Evolutionary conservation across 768 basidiomycete species (phyloP), one percentile per base, ranked within the genome.

Genomic region (Tricholoma sp.): DNA sequence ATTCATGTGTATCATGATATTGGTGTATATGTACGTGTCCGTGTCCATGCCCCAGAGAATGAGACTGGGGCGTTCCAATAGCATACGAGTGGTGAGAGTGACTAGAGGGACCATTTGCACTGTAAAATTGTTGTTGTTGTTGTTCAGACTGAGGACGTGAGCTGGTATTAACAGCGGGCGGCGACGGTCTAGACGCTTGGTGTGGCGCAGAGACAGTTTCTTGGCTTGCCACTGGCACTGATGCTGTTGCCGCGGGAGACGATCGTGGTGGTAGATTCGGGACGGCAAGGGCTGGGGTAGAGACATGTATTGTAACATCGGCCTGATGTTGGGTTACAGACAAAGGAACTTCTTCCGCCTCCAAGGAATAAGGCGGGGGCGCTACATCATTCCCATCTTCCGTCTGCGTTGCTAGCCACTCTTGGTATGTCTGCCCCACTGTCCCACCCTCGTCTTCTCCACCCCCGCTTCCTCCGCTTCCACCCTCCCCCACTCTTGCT

Each of bases 301-400:
- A 10, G 7, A 34, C 53, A 48, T 32, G 13, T 6, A 28, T 29
- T 31, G 59, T 39, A 49, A 56, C 20, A 39, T 56, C 32, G 17
- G 59, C 24, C 17, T 58, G 60, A 5, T 57, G 15, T 53, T 60
- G 56, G 42, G 24, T 29, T 10, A n/a, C 49, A 20, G 57, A 39
- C 13, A 20, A 60, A 29, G 1, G 12, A 15, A 8, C 12, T 8
- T 72, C 75, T 3, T 73, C 74, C 44, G 66, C 82, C 56, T 86
- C 78, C 18, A 85, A 72, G 13, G 81, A 77, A 63, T 91, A 90
- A 17, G 88, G 86, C 9, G 86, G 86, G 1, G 89, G 88, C 0
- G 88, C 86, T 2, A 68, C 69, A 9, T 83, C 85, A 24, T 81
- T 80, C 49, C 69, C 68, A 29, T 71, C 71, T 13, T 73, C 72